Evolutionary conservation across 129 eudicot genomes (phyloP).

Genomic region (Erigeron canadensis): DNA sequence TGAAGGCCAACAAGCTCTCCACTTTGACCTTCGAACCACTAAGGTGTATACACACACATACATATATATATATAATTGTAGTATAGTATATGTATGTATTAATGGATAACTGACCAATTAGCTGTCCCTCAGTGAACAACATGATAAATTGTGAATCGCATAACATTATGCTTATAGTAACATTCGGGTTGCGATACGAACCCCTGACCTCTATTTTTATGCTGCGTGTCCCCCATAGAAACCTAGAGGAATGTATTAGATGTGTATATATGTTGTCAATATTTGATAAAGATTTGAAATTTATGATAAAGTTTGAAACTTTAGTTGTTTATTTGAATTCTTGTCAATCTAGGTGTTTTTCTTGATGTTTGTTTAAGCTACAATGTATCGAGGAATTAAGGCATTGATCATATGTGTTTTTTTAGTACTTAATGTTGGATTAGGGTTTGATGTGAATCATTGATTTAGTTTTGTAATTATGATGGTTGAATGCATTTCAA

Average conservation of each 20-base stretch:
- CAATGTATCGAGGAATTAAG: neutral
- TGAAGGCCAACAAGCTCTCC: constrained; percentile 30
- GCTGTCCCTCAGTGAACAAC: too few species aligned
- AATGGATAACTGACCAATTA: too few species aligned
- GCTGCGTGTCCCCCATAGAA: too few species aligned
- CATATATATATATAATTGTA: neutral
- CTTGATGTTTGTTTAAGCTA: neutral
- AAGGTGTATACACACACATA: constrained; percentile 30
- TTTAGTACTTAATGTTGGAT: neutral
- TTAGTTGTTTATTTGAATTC: neutral
- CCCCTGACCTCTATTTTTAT: too few species aligned
- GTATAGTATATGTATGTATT: too few species aligned
- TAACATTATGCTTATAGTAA: too few species aligned
- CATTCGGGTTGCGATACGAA: too few species aligned
- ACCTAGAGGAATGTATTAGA: too few species aligned
- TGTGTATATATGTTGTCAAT: neutral
- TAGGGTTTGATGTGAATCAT: constrained; percentile 5
- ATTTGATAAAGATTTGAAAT: neutral
- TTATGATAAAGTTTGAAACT: neutral
- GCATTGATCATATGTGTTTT: constrained; percentile 13
- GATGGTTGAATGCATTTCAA: constrained; percentile 14
- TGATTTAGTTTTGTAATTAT: constrained; percentile 7
- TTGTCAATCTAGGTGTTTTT: too few species aligned
- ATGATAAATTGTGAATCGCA: too few species aligned
- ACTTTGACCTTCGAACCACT: constrained; percentile 48